Base-by-base conservation (phyloP, 345 rosid genomes). In the Trapa bicornis region DNA sequence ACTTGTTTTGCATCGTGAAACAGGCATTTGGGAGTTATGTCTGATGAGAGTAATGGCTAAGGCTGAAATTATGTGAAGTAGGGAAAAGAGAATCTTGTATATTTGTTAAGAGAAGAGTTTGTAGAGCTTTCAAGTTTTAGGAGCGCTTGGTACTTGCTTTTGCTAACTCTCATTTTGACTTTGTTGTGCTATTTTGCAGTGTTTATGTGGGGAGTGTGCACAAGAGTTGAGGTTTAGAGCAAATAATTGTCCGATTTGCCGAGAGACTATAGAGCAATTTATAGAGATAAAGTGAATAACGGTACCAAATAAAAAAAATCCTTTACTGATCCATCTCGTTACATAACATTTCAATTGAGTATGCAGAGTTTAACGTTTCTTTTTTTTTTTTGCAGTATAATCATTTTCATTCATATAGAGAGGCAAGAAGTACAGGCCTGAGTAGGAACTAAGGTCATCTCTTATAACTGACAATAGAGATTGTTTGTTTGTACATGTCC, bases 201-300 rank as follows among this genome's bases (percentile, higher is more conserved):
- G 80, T 61, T 50, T 78, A 63, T 81, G 77, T 67, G 63, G 75
- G 47, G 78, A 70, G 37, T 81, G 82, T 74, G 82, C 82, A 2
- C 65, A 74, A 67, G 68, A 57, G 39, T 70, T 78, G 76, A 65
- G 68, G 72, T 60, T 67, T 36, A 75, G 66, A 48, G 67, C 78
- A 10, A 71, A 74, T 48, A 74, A 74, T 42, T 76, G 80, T 67
- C 84, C 80, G 1, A 74, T 75, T 12, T 75, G 80, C 35, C 80
- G 76, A 42, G 80, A 78, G 38, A 68, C 73, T 8, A 75, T 78
- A n/a, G 14, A 78, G 50, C 41, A 77, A 73, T 78, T 78, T 37
- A 0, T 81, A 37, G 78, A 74, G 79, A 75, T 78, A 67, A 78
- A 72, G 74, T 75, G 53, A 65, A 56, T 47, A 47, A 58, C 3